These are phyloP conservation scores for Schizophyllum commune DNA, from an alignment of 1,284 basidiomycete genomes.

Conservation along the genomic window DNA sequence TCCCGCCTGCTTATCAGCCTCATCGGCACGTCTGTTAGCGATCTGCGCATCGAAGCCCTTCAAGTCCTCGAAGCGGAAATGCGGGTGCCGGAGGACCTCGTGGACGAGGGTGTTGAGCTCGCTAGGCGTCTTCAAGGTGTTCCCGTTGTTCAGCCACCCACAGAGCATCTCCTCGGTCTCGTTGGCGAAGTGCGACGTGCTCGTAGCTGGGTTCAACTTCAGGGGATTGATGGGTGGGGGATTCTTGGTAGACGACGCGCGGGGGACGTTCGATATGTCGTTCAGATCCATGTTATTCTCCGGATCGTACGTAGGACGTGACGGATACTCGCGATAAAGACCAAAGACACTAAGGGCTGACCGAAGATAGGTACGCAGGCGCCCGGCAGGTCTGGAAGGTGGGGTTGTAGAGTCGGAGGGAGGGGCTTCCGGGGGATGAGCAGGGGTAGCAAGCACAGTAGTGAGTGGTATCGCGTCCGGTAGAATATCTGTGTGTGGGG, in stretches of 20 bases:
- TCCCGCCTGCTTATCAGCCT: too few species aligned
- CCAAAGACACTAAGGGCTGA: neutral
- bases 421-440: too few species aligned
- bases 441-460: too few species aligned
- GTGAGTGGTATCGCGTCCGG: too few species aligned
- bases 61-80: neutral
- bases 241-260: neutral
- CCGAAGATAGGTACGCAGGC: too few species aligned
- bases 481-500: too few species aligned
- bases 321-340: neutral
- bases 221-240: neutral
- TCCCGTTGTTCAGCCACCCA: neutral
- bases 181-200: neutral
- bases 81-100: neutral
- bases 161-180: neutral
- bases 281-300: neutral
- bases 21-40: slow-evolving; percentile 1
- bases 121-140: neutral
- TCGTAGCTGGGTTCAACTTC: neutral
- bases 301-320: neutral
- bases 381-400: too few species aligned
- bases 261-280: neutral
- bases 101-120: neutral
- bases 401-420: too few species aligned
- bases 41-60: slow-evolving; percentile 12